Conservation (phyloP, 768 basidiomycete genomes). For the Coprinellus micaceus region DNA sequence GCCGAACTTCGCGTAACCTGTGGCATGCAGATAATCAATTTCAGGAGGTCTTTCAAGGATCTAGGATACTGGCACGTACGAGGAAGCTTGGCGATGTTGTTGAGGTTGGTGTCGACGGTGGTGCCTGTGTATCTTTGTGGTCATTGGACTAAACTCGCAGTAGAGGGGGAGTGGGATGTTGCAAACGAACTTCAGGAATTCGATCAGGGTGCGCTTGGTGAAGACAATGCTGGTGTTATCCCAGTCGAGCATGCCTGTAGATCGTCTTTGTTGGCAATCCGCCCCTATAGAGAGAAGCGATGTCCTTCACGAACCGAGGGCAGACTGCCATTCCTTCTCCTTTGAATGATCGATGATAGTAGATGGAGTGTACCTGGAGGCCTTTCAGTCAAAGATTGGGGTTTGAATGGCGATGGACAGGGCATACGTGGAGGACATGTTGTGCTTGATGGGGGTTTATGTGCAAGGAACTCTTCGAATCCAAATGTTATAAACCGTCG, state of each 20-base stretch:
- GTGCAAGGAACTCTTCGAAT: constrained; percentile 6
- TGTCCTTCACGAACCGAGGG: constrained; percentile 43
- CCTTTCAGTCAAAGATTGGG: constrained; percentile 3
- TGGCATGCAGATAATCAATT: constrained; percentile 3
- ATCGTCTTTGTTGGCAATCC: not conserved
- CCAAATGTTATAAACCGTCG: not conserved
- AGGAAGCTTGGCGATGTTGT: constrained; percentile 72
- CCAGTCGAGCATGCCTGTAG: constrained; percentile 75
- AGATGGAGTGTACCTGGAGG: constrained; percentile 54
- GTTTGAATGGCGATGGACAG: not conserved
- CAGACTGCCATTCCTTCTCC: constrained; percentile 70
- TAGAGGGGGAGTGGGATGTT: constrained; percentile 2
- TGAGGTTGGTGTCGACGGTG: constrained; percentile 74
- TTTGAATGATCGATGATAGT: constrained; percentile 56
- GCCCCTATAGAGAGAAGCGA: constrained; percentile 13
- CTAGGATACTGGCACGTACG: constrained; percentile 39
- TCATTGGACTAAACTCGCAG: constrained; percentile 6
- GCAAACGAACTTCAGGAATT: constrained; percentile 65
- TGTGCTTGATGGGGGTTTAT: constrained; percentile 9
- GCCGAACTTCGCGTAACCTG: constrained; percentile 73
- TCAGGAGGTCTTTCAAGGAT: not conserved
- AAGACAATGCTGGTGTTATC: constrained; percentile 73
- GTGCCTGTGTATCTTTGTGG: constrained; percentile 60
- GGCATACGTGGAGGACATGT: constrained; percentile 42
- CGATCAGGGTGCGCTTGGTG: constrained; percentile 71